Conservation (phyloP, 2,329 filamentous ascomycete species). For the Cladosporium phlei region DNA sequence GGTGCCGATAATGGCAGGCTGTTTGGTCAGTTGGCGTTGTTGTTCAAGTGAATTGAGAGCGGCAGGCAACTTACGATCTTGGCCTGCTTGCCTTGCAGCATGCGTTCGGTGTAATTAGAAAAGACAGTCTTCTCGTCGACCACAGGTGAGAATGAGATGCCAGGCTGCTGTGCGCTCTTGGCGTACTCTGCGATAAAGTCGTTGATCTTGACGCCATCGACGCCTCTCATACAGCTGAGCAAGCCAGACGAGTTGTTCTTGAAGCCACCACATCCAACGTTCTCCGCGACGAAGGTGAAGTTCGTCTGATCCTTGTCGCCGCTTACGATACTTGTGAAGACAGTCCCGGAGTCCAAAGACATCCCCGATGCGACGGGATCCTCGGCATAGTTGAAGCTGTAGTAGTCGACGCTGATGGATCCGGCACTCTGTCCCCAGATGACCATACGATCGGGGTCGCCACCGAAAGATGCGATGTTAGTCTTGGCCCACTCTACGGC, state of each 20-base stretch:
- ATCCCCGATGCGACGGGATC: slow-evolving; percentile 47
- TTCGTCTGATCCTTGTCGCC: slow-evolving; percentile 27
- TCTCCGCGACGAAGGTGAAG: slow-evolving; percentile 33
- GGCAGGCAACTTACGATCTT: slow-evolving; percentile 10
- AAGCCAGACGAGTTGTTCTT: slow-evolving; percentile 23
- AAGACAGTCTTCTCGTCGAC: slow-evolving; percentile 7
- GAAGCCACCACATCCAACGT: slow-evolving; percentile 29
- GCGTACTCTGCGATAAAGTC: slow-evolving; percentile 31
- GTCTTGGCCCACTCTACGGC: slow-evolving; percentile 56
- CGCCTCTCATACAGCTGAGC: slow-evolving; percentile 35
- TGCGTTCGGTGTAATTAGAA: slow-evolving; percentile 12
- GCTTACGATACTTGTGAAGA: slow-evolving; percentile 31
- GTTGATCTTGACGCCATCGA: slow-evolving; percentile 28
- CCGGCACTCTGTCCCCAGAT: slow-evolving; percentile 51
- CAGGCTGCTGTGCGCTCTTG: slow-evolving; percentile 26
- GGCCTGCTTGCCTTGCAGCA: slow-evolving; percentile 9
- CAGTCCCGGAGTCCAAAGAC: slow-evolving; percentile 41
- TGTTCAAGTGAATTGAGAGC: neutral
- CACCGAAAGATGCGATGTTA: slow-evolving; percentile 57
- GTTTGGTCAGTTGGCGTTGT: neutral
- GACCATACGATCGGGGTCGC: slow-evolving; percentile 40
- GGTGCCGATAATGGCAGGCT: slow-evolving; percentile 26
- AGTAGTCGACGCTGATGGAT: slow-evolving; percentile 48
- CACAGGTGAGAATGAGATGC: slow-evolving; percentile 15
- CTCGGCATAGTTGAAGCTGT: slow-evolving; percentile 44